Evolutionary conservation across 345 rosid species (phyloP).

Genomic region (Mercurialis annua): DNA sequence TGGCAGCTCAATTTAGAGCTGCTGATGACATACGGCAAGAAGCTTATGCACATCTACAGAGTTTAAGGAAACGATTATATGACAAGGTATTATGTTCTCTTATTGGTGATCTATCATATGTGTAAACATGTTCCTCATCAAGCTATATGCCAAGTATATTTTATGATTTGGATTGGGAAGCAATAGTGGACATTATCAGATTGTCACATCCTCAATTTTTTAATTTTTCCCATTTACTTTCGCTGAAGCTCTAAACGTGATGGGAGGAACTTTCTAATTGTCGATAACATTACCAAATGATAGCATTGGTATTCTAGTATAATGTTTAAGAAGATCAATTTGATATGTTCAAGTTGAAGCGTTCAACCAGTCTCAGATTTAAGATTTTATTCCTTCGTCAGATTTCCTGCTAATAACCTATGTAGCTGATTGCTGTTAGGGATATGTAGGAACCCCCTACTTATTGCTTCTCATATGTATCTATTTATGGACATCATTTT

Average conservation of each 20-base stretch:
- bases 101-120: background rate
- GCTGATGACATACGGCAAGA: conserved; percentile 71
- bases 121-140: background rate
- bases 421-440: background rate
- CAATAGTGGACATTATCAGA: background rate
- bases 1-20: conserved; percentile 44
- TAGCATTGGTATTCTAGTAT: background rate
- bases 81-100: conserved; percentile 49
- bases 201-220: background rate
- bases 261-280: background rate
- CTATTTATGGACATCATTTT: background rate
- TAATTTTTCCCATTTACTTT: background rate
- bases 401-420: too few relatives aligned
- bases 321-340: background rate
- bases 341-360: background rate
- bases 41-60: conserved; percentile 52
- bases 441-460: background rate
- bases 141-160: background rate
- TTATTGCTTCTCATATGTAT: background rate
- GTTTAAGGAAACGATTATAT: conserved; percentile 49
- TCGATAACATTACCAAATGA: background rate
- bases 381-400: background rate
- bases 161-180: background rate
- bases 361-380: too few relatives aligned
- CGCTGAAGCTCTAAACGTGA: background rate